Percentiles rank a stretch among this genome's conserved stretches.
These are phyloP conservation scores for Lipomyces spencermartinsiae DNA, from an alignment of 805 yeast genomes.

Conservation along the genomic window DNA sequence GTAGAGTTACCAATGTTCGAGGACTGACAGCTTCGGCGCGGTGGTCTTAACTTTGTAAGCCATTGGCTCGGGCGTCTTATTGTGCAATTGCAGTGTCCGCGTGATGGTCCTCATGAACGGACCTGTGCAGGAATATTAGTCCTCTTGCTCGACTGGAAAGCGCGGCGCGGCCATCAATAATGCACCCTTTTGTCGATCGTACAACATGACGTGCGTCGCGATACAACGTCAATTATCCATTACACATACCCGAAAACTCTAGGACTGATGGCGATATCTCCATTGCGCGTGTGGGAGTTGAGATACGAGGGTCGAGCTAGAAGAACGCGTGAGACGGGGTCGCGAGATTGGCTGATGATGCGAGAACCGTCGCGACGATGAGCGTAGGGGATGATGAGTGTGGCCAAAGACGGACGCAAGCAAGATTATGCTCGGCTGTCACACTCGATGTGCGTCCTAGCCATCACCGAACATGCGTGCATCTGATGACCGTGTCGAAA, in stretches of 20 bases:
- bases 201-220: neutral
- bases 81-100: constrained; percentile 61
- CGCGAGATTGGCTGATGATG: neutral
- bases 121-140: constrained; percentile 48
- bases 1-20: constrained; percentile 2
- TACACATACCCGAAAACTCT: constrained; percentile 74
- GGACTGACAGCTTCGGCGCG: constrained; percentile 78
- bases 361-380: neutral
- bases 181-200: neutral
- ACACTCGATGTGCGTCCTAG: neutral
- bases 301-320: neutral
- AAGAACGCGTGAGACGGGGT: neutral
- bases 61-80: constrained; percentile 63
- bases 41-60: constrained; percentile 98
- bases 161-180: neutral
- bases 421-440: neutral
- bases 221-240: constrained; percentile 11
- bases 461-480: neutral
- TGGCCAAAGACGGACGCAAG: neutral
- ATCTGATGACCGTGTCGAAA: neutral
- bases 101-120: constrained; percentile 78
- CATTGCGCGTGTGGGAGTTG: constrained; percentile 49
- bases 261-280: constrained; percentile 74
- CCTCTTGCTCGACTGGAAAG: neutral
- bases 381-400: neutral